Evolutionary conservation across 2,329 filamentous ascomycete species (phyloP), one percentile per base, ranked within the genome.

Genomic region (Chaetomium globosum): DNA sequence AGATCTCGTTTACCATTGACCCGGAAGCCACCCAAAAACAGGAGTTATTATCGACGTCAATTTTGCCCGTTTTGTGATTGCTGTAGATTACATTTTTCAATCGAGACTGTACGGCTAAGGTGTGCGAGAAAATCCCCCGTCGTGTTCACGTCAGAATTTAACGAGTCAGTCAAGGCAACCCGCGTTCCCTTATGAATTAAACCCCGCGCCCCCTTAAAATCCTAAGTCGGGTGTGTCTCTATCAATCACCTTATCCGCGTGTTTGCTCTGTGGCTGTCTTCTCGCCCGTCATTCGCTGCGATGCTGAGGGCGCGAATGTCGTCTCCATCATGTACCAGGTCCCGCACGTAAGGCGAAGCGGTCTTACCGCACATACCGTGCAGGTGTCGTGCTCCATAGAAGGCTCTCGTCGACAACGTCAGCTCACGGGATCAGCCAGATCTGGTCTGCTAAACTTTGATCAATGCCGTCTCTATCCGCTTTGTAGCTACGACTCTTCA

Each of bases 331-430:
- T 21, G 31, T 56, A 16, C 53, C 31, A 28, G 23, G 21, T 51
- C 28, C 48, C 53, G 53, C 53, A 56, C 53, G 31, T 39, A 56
- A 56, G 53, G 21, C 53, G n/a, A 55, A 23, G 48, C 23, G 23
- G 21, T 28, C 48, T 51, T 16, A 23, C 48, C 23, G 21, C 26
- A 26, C 26, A 26, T 36, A 10, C 33, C 33, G 33, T 36, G 33
- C 33, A 10, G 12, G 48, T 21, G 48, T 51, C 48, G 48, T 51
- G 48, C 12, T 51, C 21, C 48, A 21, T 23, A 51, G 3, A 23
- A 26, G 8, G 46, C 46, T 2, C 48, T 23, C 5, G 23, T 10
- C 23, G 21, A 28, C 48, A 48, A 23, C 46, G 46, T 48, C n/a
- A 23, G n/a, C 46, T 23, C 46, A 21, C 46, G 7, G 46, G 5